These are phyloP conservation scores for Plenodomus biglobosus DNA, from an alignment of 2,329 filamentous ascomycete species.

Conservation along the genomic window DNA sequence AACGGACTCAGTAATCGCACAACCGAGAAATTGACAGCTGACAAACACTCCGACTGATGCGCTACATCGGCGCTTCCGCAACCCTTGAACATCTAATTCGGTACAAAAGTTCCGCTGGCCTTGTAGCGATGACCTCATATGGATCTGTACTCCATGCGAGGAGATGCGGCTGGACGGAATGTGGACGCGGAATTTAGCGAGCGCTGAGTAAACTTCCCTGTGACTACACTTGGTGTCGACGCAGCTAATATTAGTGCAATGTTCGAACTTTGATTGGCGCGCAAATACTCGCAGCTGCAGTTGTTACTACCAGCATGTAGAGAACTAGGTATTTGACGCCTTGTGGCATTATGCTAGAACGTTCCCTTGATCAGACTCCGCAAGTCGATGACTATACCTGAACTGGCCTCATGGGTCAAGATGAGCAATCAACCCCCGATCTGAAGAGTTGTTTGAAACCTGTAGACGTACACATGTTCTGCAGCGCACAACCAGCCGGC, in stretches of 20 bases:
- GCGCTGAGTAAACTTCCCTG: slow-evolving; percentile 36
- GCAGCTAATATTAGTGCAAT: slow-evolving; percentile 38
- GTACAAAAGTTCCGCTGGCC: slow-evolving; percentile 5
- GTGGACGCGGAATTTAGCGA: slow-evolving; percentile 21
- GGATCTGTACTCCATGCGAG: slow-evolving; percentile 10
- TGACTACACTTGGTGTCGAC: slow-evolving; percentile 29
- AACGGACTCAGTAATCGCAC: slow-evolving; percentile 21
- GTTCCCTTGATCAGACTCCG: not conserved
- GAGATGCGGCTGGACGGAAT: slow-evolving; percentile 8
- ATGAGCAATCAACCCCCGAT: not conserved
- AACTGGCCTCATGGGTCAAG: not conserved
- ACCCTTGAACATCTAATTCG: slow-evolving; percentile 24
- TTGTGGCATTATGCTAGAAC: not conserved
- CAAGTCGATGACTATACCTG: not conserved
- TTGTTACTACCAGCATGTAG: not conserved
- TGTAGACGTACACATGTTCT: slow-evolving; percentile 16
- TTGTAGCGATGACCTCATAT: slow-evolving; percentile 30
- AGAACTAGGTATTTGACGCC: slow-evolving; percentile 9
- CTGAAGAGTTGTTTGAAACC: slow-evolving; percentile 6
- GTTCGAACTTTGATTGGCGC: not conserved
- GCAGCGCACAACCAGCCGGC: slow-evolving; percentile 13
- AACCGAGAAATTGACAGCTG: slow-evolving; percentile 29
- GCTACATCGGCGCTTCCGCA: slow-evolving; percentile 4
- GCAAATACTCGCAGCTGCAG: not conserved
- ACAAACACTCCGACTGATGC: slow-evolving; percentile 31